Conservation (phyloP, 2,329 filamentous ascomycete species). For the Diplocarpon rosae region DNA sequence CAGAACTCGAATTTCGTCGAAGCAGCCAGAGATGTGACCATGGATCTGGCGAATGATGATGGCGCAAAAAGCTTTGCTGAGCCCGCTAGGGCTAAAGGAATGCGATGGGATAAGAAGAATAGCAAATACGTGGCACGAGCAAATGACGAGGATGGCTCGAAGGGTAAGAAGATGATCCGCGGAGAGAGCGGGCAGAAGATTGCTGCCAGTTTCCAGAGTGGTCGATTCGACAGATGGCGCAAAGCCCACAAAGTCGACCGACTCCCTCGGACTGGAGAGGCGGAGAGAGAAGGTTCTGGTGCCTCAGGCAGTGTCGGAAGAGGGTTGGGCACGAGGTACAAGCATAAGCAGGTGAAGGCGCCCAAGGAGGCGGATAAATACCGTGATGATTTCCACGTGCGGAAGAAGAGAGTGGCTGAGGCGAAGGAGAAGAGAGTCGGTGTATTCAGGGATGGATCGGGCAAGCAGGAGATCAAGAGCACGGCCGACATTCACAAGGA, state of each 20-base stretch:
- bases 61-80: constrained; percentile 67
- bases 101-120: constrained; percentile 95
- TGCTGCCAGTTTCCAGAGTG: constrained; percentile 83
- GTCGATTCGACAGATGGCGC: constrained; percentile 88
- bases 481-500: constrained; percentile 78
- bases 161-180: constrained; percentile 58
- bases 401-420: constrained; percentile 81
- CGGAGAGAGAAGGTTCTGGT: constrained; percentile 43
- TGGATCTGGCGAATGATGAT: constrained; percentile 91
- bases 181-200: constrained; percentile 96
- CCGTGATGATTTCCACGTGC: constrained; percentile 78
- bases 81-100: constrained; percentile 56
- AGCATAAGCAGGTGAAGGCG: constrained; percentile 77
- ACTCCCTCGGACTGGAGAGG: constrained; percentile 73
- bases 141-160: constrained; percentile 91
- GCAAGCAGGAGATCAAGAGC: constrained; percentile 69
- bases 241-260: constrained; percentile 71
- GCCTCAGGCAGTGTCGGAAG: constrained; percentile 26
- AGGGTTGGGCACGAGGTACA: constrained; percentile 50
- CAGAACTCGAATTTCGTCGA: constrained; percentile 66
- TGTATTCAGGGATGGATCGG: constrained; percentile 59
- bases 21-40: constrained; percentile 74
- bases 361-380: constrained; percentile 91
- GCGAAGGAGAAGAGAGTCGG: constrained; percentile 77
- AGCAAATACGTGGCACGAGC: constrained; percentile 87